Evolutionary conservation across 306 rosid genomes (phyloP).

Genomic region (Cucumis sativus): DNA sequence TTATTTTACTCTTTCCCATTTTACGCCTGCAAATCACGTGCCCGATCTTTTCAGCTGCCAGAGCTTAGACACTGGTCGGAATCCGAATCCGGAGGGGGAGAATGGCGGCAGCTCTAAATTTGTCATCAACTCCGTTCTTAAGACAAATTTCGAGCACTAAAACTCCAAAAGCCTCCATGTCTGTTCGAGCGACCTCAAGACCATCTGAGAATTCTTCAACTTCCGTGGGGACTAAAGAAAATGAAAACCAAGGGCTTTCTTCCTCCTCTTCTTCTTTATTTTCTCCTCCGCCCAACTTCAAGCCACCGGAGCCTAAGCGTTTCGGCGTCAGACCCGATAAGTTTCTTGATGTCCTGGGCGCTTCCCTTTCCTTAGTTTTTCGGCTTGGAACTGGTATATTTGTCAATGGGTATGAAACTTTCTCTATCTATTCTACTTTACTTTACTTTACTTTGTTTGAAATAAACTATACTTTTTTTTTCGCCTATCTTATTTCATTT

Average conservation of each 20-base stretch:
- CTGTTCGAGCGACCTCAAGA: slow-evolving; percentile 43
- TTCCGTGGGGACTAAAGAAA: slow-evolving; percentile 28
- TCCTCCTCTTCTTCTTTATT: slow-evolving; percentile 19
- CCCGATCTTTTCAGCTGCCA: neutral
- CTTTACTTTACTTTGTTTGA: neutral
- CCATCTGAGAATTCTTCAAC: slow-evolving; percentile 24
- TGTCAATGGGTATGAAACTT: slow-evolving; percentile 48
- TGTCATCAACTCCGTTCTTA: slow-evolving; percentile 23
- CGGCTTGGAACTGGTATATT: slow-evolving; percentile 84
- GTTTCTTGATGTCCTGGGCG: slow-evolving; percentile 37
- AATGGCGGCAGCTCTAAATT: slow-evolving; percentile 47
- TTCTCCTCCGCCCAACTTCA: slow-evolving; percentile 72
- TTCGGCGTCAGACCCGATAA: slow-evolving; percentile 59
- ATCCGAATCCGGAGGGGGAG: neutral
- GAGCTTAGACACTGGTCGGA: neutral
- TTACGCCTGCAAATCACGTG: neutral
- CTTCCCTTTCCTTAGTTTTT: slow-evolving; percentile 48
- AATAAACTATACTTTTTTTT: neutral
- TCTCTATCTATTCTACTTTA: neutral
- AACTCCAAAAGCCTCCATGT: slow-evolving; percentile 14
- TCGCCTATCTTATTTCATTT: neutral
- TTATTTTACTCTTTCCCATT: neutral
- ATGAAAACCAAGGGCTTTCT: slow-evolving; percentile 13
- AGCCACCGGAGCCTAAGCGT: slow-evolving; percentile 78
- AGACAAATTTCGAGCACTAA: slow-evolving; percentile 22